Evolutionary conservation across 2,329 filamentous ascomycete genomes (phyloP), one percentile per base, ranked within the genome.

Genomic region (Aspergillus quadrilineatus): DNA sequence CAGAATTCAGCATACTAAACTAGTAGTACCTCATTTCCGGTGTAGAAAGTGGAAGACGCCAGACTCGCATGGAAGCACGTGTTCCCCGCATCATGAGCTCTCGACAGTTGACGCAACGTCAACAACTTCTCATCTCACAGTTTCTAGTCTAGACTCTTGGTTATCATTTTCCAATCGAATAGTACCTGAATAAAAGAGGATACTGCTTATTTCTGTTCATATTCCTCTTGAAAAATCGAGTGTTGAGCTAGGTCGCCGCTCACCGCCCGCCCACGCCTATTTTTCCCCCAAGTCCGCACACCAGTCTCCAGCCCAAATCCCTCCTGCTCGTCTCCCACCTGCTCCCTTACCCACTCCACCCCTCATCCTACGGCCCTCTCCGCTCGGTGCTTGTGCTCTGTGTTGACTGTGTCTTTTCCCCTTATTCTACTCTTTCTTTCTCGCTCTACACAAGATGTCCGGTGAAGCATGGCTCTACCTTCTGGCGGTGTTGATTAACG

Each of bases 391-490:
- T 51, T 39, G 52, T 51, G n/a, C 47, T 26, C 47, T 47, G 29
- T 45, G 44, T 51, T 57, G 37, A 43, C 50, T 26, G 43, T 30
- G 44, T 48, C 46, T 42, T 56, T 51, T 49, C 29, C 49, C 50
- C 54, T 41, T 50, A 45, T 55, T 55, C 32, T 59, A 32, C 48
- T 46, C 57, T 43, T 53, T 58, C 37, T 53, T 28, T 10, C 17
- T 34, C 28, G 12, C 43, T 45, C 45, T 67, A 29, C 58, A 67
- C 76, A 86, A 75, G 73, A 97, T 97, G 92, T 96, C 92, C 72
- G 92, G 92, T 78, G 92, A 97, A 85, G 92, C 92, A 76, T 97
- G 94, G 94, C 83, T 99, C 76, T 99, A 95, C 82, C 87, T 99
- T 70, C 84, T 99, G 79, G 88, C 93, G 79, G 95, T 99, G 78